Base-by-base conservation (phyloP, 2,329 filamentous ascomycete genomes). In the Elsinoe perseae region DNA sequence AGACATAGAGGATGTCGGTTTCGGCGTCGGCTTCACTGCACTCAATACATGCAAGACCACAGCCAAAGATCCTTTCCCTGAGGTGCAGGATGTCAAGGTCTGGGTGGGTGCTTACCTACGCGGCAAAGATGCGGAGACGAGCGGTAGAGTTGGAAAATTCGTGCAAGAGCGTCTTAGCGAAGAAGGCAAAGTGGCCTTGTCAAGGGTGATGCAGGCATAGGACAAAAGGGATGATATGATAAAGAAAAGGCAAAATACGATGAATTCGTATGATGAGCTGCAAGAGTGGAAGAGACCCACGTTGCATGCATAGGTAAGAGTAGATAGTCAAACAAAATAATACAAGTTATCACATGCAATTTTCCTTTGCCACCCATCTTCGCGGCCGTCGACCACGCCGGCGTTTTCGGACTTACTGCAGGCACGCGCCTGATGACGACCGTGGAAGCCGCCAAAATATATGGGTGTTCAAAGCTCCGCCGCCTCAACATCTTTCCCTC, bases 1-100 rank as follows among this genome's bases (percentile, higher is more conserved):
- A 2, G 92, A 97, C 65, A 87, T 95, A 23, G 93, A 98, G 65
- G 93, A 98, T 69, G 84, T 96, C 62, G 86, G 89, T 25, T 98
- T 98, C 66, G 93, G 93, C 23, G 84, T 96, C 61, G 92, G 90
- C 7, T 98, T 95, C 73, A 97, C 93, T 0, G 85, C 88, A 28
- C 80, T 98, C 60, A 95, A 92, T 74, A 96, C 92, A 0, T 93
- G 92, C 75, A 89, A 86, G 69, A 84, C 84, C 58, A 76, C 82
- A 3, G 74, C 81, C 1, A 79, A 78, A 53, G 93, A 97, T 68
- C 86, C 91, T 18, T 97, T 90, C 76, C 86, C 91, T 0, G 87
- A 96, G 59, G 83, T 95, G 12, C 80, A 82, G 4, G 85, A 90
- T 56, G 87, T 89, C 54, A 86, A 86, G 69, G 70, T 68, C 8